Evolutionary conservation across 176 grass and related monocot genomes (phyloP).

Genomic region (Aegilops sharonensis): DNA sequence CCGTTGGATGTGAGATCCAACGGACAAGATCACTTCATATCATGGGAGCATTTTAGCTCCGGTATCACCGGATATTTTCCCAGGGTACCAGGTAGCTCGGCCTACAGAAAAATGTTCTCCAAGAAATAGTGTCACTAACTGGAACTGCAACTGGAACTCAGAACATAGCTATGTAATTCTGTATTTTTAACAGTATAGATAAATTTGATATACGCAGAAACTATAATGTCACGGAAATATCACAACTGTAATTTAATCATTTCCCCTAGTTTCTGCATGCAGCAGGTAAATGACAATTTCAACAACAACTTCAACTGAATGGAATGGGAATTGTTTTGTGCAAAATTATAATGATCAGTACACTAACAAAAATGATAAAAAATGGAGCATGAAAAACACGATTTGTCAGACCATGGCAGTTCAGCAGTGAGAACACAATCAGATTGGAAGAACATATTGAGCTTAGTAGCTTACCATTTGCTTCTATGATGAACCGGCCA

Average conservation of each 20-base stretch:
- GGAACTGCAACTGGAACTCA: not conserved
- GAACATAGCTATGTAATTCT: not conserved
- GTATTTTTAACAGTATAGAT: not conserved
- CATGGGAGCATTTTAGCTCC: no score
- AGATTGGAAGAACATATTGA: not conserved
- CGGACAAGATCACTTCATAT: no score
- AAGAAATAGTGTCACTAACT: not conserved
- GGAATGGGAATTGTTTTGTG: not conserved
- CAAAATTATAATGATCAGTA: not conserved
- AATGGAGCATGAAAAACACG: not conserved
- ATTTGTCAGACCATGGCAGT: not conserved
- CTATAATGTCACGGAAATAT: not conserved
- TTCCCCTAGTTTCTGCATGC: not conserved
- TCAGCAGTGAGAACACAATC: not conserved
- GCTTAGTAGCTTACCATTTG: not conserved
- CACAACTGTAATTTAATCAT: not conserved
- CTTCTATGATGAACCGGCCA: not conserved
- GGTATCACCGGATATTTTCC: no score
- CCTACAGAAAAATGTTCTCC: no score
- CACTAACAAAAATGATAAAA: not conserved
- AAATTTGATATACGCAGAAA: no score
- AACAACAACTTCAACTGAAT: not conserved
- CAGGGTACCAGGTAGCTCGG: no score
- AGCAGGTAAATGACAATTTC: not conserved
- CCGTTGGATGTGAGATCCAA: no score